phyloP scores from a whole-genome alignment of 139 green algal species.

The Chlamydomonas eustigma region DNA sequence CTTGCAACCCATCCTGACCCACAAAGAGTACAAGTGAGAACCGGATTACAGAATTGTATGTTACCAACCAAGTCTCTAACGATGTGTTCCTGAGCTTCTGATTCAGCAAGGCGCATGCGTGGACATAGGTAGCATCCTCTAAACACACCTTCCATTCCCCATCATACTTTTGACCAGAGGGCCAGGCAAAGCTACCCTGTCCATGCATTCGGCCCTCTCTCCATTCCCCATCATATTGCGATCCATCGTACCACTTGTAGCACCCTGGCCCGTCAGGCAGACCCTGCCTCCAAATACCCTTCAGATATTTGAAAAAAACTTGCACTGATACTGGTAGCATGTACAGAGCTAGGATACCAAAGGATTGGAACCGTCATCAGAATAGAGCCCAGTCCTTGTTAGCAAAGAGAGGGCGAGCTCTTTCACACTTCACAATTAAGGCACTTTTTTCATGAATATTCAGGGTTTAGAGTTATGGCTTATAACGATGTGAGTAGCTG shows the following conservation, averaged over 20 bases:
- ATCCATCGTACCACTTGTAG: slow-evolving; percentile 68
- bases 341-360: background rate
- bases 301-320: background rate
- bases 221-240: slow-evolving; percentile 90
- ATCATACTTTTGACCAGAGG: slow-evolving; percentile 79
- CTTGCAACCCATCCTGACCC: background rate
- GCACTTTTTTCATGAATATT: background rate
- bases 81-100: no score
- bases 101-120: no score
- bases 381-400: background rate
- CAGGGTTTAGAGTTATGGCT: background rate
- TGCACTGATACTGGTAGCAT: background rate
- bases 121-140: no score
- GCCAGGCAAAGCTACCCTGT: slow-evolving; percentile 85
- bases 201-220: slow-evolving; percentile 71
- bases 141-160: slow-evolving; percentile 71
- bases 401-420: background rate
- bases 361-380: background rate
- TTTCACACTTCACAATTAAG: background rate
- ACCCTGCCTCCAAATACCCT: slow-evolving; percentile 50
- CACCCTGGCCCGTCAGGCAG: slow-evolving; percentile 66
- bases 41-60: no score
- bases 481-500: background rate
- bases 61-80: no score
- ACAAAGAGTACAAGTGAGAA: no score